Percentiles rank a stretch among this genome's conserved stretches.
Evolutionary conservation across 139 green algal genomes (phyloP).

Genomic region (Tetradesmus lagerheimii): DNA sequence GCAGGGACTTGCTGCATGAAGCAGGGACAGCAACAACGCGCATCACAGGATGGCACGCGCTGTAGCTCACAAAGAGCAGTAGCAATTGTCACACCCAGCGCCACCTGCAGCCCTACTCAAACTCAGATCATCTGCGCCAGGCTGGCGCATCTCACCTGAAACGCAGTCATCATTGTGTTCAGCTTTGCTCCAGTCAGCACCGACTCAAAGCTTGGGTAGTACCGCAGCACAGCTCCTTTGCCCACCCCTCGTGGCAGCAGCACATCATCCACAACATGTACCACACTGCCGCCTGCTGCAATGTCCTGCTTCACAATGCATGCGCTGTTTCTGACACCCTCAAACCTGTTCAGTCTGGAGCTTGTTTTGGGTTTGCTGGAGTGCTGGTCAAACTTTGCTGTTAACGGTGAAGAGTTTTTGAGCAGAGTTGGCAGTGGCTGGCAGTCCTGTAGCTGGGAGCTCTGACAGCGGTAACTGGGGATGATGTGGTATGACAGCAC

Average conservation of each 20-base stretch:
- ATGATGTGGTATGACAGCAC: not conserved
- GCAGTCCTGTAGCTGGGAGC: not conserved
- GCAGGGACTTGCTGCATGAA: no score
- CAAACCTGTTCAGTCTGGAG: not conserved
- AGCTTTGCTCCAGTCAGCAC: not conserved
- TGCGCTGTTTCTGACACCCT: not conserved
- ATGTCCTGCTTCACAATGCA: not conserved
- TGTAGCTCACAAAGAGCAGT: no score
- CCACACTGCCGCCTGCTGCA: not conserved
- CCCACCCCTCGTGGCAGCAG: constrained; percentile 7
- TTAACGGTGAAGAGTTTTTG: not conserved
- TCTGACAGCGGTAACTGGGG: not conserved
- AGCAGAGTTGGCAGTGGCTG: not conserved
- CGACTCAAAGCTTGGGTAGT: not conserved
- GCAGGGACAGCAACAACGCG: no score
- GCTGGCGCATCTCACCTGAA: not conserved
- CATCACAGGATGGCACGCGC: no score
- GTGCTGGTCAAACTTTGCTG: not conserved
- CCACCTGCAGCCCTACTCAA: no score
- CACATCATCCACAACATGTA: constrained; percentile 26
- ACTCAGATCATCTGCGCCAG: no score
- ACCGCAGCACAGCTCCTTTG: not conserved
- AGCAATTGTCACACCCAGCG: no score
- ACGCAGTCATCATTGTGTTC: not conserved
- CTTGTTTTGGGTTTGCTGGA: no score